phyloP scores from a whole-genome alignment of 352 stramenopile species.

The Thalassiosira delicatula region DNA sequence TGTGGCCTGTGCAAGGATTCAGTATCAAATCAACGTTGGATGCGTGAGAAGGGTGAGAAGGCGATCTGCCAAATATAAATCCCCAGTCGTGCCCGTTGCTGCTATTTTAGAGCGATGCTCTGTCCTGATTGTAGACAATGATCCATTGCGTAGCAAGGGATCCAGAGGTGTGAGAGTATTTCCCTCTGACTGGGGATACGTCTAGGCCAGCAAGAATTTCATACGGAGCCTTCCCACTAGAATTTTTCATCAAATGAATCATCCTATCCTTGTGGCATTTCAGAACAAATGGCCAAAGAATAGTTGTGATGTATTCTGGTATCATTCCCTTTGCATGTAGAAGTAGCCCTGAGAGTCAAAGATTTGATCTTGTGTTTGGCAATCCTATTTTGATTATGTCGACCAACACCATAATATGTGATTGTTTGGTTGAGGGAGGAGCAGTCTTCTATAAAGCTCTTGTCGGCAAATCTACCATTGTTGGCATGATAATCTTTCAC shows the following conservation, averaged over 20 bases:
- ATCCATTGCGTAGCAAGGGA: conserved; percentile 31
- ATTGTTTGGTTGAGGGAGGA: conserved; percentile 17
- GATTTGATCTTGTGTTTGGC: conserved; percentile 15
- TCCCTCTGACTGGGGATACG: neutral
- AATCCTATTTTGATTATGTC: conserved; percentile 67
- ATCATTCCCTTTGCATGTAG: conserved; percentile 41
- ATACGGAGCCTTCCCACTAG: neutral
- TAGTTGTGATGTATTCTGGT: conserved; percentile 29
- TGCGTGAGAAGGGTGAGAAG: conserved; percentile 30
- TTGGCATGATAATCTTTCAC: conserved; percentile 60
- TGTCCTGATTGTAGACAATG: conserved; percentile 10
- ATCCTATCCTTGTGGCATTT: conserved; percentile 33
- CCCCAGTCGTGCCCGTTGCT: conserved; percentile 20
- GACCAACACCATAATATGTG: conserved; percentile 47
- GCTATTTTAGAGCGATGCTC: conserved; percentile 18
- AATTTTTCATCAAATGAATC: conserved; percentile 30
- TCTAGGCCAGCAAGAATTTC: conserved; percentile 34
- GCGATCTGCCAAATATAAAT: conserved; percentile 29
- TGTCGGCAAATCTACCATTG: conserved; percentile 41
- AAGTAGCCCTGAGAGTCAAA: conserved; percentile 28
- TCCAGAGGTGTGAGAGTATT: conserved; percentile 21
- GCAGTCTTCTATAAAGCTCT: conserved; percentile 14
- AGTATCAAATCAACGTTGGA: conserved; percentile 31
- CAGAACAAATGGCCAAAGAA: conserved; percentile 63
- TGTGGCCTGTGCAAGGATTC: conserved; percentile 44